These are phyloP conservation scores for Phytophthora ramorum DNA, from an alignment of 352 stramenopile species.

Conservation along the genomic window DNA sequence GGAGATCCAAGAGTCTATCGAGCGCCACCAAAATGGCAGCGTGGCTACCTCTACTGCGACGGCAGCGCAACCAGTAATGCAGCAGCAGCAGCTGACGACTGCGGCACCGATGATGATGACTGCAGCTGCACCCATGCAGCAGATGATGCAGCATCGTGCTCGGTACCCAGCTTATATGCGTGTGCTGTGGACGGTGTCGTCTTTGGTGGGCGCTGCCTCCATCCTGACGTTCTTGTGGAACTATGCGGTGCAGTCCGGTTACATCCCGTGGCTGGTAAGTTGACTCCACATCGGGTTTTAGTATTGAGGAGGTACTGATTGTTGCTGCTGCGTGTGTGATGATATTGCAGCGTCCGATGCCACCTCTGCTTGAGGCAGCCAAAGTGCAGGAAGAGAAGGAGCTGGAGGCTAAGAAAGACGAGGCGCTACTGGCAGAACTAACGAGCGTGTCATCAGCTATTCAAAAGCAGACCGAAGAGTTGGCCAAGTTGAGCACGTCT, in stretches of 20 bases:
- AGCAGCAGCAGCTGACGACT: constrained; percentile 15
- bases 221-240: constrained; percentile 82
- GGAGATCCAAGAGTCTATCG: constrained; percentile 82
- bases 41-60: not conserved
- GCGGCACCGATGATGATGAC: constrained; percentile 55
- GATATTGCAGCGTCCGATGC: constrained; percentile 40
- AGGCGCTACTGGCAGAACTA: constrained; percentile 51
- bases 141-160: constrained; percentile 47
- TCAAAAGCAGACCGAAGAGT: constrained; percentile 65
- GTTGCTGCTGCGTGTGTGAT: constrained; percentile 1
- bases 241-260: constrained; percentile 72
- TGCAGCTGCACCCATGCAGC: constrained; percentile 52
- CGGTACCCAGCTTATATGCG: constrained; percentile 66
- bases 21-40: constrained; percentile 56
- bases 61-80: not conserved
- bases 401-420: constrained; percentile 57
- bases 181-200: constrained; percentile 76
- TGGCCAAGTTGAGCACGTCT: constrained; percentile 59
- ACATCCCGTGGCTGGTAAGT: constrained; percentile 72
- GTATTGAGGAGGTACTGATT: not conserved
- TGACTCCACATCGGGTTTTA: not conserved
- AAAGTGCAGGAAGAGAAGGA: constrained; percentile 65
- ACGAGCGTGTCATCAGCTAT: constrained; percentile 65
- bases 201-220: constrained; percentile 71
- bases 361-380: constrained; percentile 46